Evolutionary conservation across 352 stramenopile species (phyloP), one percentile per base, ranked within the genome.

Genomic region (Phytophthora quininea): DNA sequence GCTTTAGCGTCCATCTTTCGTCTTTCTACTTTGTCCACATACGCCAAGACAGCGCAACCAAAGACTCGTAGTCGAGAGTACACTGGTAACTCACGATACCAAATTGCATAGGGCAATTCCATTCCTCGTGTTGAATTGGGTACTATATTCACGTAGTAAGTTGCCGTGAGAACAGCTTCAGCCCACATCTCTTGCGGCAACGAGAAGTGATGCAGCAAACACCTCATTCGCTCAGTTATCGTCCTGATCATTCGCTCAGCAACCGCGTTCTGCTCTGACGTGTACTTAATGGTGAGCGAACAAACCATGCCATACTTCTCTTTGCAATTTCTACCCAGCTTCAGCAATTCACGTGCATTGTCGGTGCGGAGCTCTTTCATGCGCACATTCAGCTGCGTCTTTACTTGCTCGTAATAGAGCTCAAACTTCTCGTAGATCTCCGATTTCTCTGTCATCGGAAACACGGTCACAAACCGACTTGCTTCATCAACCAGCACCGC

Each of bases 181-280:
- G 64, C 59, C 60, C 60, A 73, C 32, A 73, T 46, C 43, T 52
- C 38, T 46, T 64, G 4, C 4, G 66, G 59, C 52, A 69, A 27
- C 29, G 43, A 11, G 10, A 64, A 71, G 49, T 74, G 59, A 11
- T 42, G 45, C 24, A 78, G 11, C 29, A 74, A 15, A 3, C 58
- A 67, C 2, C 63, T 33, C 15, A 64, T 60, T 30, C 69, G 42
- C 27, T 77, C 64, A 10, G 57, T n/a, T n/a, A n/a, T n/a, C n/a
- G n/a, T n/a, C n/a, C n/a, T n/a, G n/a, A n/a, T n/a, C n/a, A n/a
- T n/a, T n/a, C n/a, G n/a, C n/a, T n/a, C n/a, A n/a, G n/a, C 52
- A 43, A 72, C 50, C 24, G 29, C 66, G 46, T 73, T 69, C 38
- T 67, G 56, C n/a, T 68, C 66, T 8, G 59, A 54, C 11, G 54